Base-by-base conservation (phyloP, 805 yeast genomes). In the Pichia sporocuriosa region DNA sequence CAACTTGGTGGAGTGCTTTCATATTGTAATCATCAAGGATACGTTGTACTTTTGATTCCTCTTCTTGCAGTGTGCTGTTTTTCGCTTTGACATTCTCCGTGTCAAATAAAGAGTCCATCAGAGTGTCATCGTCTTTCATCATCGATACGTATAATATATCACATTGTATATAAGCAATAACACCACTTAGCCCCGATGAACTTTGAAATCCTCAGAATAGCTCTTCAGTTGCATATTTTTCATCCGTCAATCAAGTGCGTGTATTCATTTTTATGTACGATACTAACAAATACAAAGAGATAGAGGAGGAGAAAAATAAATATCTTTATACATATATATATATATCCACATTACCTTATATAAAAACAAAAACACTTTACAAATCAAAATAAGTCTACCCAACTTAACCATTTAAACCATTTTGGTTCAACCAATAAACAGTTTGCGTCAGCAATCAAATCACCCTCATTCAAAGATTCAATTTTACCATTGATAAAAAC, bases 381-480 rank as follows among this genome's bases (percentile, higher is more conserved):
- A 11, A 25, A 22, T 29, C 33, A 49, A 26, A 42, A 43, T 15
- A 40, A 23, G n/a, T 49, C 46, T 16, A 75, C 61, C 81, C 82
- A 75, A 10, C 59, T 57, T 40, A 85, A 63, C 55, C 78, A 84
- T 55, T 77, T 81, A 63, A 85, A 85, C 95, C 96, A 87, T 52
- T 69, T 79, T 4, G 96, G 96, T 55, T 87, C 95, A 2, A 87
- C 93, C 46, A 87, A 66, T 2, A 84, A 64, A 59, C 94, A 84
- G 25, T 63, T 65, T 0, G 87, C 88, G 13, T 68, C 62, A 0
- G 90, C 94, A 38, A 53, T 47, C 32, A 34, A 38, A 7, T 20
- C 23, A 4, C 51, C 44, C 7, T 17, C 21, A 15, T 44, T 50
- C 4, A 36, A 35, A 12, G 35, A 21, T 2, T 32, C 40, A 8